A percentile compares a stretch with the other conserved stretches of the same genome.
Evolutionary conservation across 352 stramenopile species (phyloP).

Genomic region (Pythium monospermum): DNA sequence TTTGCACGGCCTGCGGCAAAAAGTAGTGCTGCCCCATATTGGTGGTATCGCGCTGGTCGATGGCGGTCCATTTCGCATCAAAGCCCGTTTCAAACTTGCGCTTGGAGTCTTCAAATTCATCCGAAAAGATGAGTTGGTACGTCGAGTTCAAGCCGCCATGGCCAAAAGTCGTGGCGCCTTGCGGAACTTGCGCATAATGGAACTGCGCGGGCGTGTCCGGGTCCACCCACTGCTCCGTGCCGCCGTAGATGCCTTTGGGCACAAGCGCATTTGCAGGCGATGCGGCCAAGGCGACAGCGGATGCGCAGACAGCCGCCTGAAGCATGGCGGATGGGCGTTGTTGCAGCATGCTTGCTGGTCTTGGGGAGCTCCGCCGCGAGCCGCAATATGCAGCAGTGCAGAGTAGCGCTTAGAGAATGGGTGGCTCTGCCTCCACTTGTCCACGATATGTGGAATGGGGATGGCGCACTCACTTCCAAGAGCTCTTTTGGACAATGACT

Average conservation of each 20-base stretch:
- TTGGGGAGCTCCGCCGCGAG: too few relatives aligned
- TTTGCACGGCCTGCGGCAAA: conserved; percentile 88
- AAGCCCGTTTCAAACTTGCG: conserved; percentile 92
- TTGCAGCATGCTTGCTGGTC: too few relatives aligned
- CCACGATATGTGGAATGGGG: too few relatives aligned
- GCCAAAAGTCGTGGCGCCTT: conserved; percentile 27
- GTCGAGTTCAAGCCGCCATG: conserved; percentile 31
- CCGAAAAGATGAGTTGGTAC: conserved; percentile 92
- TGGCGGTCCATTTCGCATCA: conserved; percentile 94
- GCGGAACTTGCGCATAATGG: conserved; percentile 41
- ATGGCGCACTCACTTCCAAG: too few relatives aligned
- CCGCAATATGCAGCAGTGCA: too few relatives aligned
- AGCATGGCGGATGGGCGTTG: too few relatives aligned
- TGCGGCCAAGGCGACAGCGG: conserved; percentile 10
- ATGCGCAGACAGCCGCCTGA: too few relatives aligned
- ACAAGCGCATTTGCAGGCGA: conserved; percentile 22
- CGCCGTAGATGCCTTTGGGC: conserved; percentile 36
- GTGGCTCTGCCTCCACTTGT: too few relatives aligned
- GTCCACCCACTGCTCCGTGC: conserved; percentile 64
- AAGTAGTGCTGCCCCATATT: conserved; percentile 97
- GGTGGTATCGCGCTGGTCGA: conserved; percentile 93
- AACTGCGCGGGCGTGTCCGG: conserved; percentile 58
- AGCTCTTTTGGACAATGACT: too few relatives aligned
- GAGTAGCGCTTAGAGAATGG: too few relatives aligned
- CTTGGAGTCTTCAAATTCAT: conserved; percentile 95